These are phyloP conservation scores for Garcia nutans DNA, from an alignment of 345 rosid species.

Conservation along the genomic window DNA sequence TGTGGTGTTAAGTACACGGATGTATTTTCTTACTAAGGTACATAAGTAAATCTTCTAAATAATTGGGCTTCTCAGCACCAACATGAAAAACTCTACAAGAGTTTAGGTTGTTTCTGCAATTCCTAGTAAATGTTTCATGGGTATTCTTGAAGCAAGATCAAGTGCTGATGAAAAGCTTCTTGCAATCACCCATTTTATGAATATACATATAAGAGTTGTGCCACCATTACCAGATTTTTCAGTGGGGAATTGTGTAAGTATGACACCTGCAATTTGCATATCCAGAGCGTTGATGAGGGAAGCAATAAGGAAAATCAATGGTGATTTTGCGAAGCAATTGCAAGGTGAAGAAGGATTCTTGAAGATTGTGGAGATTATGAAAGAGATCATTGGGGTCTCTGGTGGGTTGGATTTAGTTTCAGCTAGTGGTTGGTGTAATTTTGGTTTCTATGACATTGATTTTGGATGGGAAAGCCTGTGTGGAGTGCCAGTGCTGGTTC, in stretches of 20 bases:
- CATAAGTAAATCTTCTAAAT: too few relatives aligned
- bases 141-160: slow-evolving; percentile 24
- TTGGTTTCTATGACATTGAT: not conserved
- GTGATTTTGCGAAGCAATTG: not conserved
- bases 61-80: too few relatives aligned
- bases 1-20: too few relatives aligned
- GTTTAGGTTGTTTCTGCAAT: slow-evolving; percentile 51
- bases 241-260: not conserved
- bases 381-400: not conserved
- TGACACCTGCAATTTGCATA: not conserved
- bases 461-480: slow-evolving; percentile 25
- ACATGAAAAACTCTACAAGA: slow-evolving; percentile 34
- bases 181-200: not conserved
- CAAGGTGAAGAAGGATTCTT: not conserved
- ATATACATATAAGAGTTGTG: not conserved
- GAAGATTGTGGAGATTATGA: not conserved
- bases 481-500: slow-evolving; percentile 9
- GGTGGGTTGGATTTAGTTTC: not conserved
- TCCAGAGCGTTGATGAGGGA: not conserved
- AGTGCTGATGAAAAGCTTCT: slow-evolving; percentile 20
- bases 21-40: too few relatives aligned
- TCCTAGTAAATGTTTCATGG: slow-evolving; percentile 37
- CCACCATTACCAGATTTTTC: slow-evolving; percentile 6
- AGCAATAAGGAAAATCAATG: not conserved
- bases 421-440: not conserved